Evolutionary conservation across 2,329 filamentous ascomycete genomes (phyloP).

Genomic region (Fusarium camptoceras): DNA sequence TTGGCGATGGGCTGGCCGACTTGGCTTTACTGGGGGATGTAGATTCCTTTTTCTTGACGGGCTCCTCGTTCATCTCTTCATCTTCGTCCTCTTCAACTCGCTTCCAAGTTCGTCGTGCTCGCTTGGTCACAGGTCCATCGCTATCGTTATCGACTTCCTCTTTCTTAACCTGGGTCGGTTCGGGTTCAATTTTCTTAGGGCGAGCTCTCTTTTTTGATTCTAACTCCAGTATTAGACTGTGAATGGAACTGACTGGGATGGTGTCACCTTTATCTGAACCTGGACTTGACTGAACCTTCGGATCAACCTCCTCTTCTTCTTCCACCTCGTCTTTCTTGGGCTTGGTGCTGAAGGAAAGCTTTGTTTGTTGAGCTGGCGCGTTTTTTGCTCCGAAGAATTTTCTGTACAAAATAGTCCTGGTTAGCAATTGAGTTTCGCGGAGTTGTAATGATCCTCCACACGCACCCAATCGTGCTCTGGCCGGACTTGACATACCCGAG

Average conservation of each 20-base stretch:
- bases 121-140: constrained; percentile 71
- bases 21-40: constrained; percentile 34
- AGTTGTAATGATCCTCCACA: constrained; percentile 42
- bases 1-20: constrained; percentile 40
- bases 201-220: constrained; percentile 62
- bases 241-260: not conserved
- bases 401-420: constrained; percentile 59
- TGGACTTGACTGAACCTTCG: constrained; percentile 53
- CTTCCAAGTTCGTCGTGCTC: constrained; percentile 60
- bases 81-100: constrained; percentile 65
- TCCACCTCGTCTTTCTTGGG: constrained; percentile 52
- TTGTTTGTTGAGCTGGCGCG: constrained; percentile 76
- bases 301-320: constrained; percentile 47
- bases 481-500: constrained; percentile 85
- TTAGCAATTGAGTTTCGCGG: constrained; percentile 15
- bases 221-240: constrained; percentile 30
- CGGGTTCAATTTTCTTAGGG: constrained; percentile 24
- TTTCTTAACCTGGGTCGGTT: constrained; percentile 42
- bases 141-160: constrained; percentile 65
- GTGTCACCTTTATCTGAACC: constrained; percentile 54
- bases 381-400: constrained; percentile 83
- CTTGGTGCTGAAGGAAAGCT: constrained; percentile 78
- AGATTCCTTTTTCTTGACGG: constrained; percentile 38
- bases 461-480: constrained; percentile 80
- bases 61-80: constrained; percentile 56